These are phyloP conservation scores for Coemansia nantahalensis DNA, from an alignment of 192 early-diverging fungal genomes.

Conservation along the genomic window DNA sequence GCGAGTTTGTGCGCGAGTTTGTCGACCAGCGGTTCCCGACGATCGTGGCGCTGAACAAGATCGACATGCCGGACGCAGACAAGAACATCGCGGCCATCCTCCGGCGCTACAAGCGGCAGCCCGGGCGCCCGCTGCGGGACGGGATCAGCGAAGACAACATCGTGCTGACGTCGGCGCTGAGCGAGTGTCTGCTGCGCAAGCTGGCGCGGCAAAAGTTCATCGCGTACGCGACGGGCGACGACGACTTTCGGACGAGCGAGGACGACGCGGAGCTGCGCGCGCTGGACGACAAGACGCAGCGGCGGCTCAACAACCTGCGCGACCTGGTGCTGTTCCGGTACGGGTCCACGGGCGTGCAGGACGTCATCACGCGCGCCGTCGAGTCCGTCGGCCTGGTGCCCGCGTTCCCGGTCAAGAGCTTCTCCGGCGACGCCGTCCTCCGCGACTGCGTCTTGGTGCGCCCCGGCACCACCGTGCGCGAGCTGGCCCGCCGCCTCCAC, in stretches of 20 bases:
- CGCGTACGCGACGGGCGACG: constrained; percentile 55
- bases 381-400: constrained; percentile 66
- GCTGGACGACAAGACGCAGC: constrained; percentile 55
- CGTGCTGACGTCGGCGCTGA: constrained; percentile 63
- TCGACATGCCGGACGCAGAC: constrained; percentile 79
- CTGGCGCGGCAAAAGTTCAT: constrained; percentile 60
- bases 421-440: constrained; percentile 51
- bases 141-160: constrained; percentile 50
- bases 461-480: constrained; percentile 70
- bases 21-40: constrained; percentile 80
- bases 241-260: constrained; percentile 54
- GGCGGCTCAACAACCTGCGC: constrained; percentile 61
- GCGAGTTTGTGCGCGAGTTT: constrained; percentile 63
- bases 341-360: constrained; percentile 78
- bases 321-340: constrained; percentile 83
- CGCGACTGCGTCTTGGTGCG: constrained; percentile 71
- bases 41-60: constrained; percentile 81
- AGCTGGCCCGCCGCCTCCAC: constrained; percentile 71
- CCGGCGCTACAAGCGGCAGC: constrained; percentile 56
- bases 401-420: constrained; percentile 72
- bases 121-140: not conserved
- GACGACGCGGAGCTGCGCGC: constrained; percentile 41
- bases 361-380: constrained; percentile 63
- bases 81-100: constrained; percentile 78
- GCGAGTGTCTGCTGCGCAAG: constrained; percentile 63